Evolutionary conservation across 495 filamentous ascomycete genomes (phyloP).

Genomic region (Stereocaulon alpinum): DNA sequence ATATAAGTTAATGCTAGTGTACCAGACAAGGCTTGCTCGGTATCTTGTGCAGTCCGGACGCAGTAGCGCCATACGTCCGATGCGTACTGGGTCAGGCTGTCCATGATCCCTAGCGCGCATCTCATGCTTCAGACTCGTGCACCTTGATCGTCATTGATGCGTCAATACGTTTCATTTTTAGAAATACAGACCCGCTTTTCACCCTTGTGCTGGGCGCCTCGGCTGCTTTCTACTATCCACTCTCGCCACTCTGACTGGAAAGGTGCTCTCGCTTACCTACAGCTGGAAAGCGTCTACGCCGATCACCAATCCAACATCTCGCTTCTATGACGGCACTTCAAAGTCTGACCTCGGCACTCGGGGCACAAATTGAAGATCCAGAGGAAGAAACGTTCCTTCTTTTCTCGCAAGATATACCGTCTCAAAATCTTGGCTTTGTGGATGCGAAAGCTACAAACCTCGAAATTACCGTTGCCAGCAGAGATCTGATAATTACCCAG

Average conservation of each 20-base stretch:
- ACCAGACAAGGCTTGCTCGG: too few relatives aligned
- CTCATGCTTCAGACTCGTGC: background rate
- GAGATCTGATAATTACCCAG: slow-evolving; percentile 71
- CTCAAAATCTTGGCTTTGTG: slow-evolving; percentile 75
- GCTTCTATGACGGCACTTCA: slow-evolving; percentile 2
- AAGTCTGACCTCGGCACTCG: slow-evolving; percentile 20
- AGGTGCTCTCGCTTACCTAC: background rate
- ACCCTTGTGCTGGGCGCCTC: too few relatives aligned
- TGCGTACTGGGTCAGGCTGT: too few relatives aligned
- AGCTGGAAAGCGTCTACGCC: background rate
- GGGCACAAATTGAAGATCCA: slow-evolving; percentile 42
- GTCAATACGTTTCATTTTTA: background rate
- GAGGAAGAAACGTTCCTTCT: slow-evolving; percentile 79
- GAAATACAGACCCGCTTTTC: background rate
- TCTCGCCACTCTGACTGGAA: background rate
- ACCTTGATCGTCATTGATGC: background rate
- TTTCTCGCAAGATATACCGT: slow-evolving; percentile 65
- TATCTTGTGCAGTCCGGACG: too few relatives aligned
- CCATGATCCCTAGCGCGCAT: background rate
- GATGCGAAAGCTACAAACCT: slow-evolving; percentile 55
- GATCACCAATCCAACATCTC: background rate
- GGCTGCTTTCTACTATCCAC: background rate
- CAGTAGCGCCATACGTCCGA: too few relatives aligned
- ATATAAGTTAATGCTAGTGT: too few relatives aligned
- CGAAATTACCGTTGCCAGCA: slow-evolving; percentile 56